These are phyloP conservation scores for Alternaria brassicae DNA, from an alignment of 2,329 filamentous ascomycete species.

Conservation along the genomic window DNA sequence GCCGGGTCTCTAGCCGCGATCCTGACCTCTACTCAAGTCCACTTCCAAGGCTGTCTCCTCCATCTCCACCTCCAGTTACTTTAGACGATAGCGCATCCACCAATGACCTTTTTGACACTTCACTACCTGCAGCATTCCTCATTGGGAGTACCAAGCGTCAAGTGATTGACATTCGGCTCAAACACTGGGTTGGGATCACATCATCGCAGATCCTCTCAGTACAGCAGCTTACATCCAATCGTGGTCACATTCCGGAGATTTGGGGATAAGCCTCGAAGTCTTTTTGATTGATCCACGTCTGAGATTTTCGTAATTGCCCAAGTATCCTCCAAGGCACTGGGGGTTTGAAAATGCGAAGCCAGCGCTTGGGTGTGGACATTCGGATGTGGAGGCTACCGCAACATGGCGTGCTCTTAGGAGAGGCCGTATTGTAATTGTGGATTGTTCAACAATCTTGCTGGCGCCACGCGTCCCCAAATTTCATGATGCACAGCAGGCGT, in stretches of 20 bases:
- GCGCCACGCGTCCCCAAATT: not conserved
- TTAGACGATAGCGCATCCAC: not conserved
- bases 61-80: not conserved
- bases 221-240: not conserved
- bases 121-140: not conserved
- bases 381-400: not conserved
- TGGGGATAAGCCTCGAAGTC: not conserved
- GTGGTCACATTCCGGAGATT: not conserved
- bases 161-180: not conserved
- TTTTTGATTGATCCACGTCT: not conserved
- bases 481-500: not conserved
- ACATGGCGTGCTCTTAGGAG: not conserved
- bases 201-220: not conserved
- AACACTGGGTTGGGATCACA: not conserved
- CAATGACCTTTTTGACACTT: constrained; percentile 3
- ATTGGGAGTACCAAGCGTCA: not conserved
- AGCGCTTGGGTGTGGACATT: not conserved
- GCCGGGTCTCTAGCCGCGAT: constrained; percentile 4
- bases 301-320: not conserved
- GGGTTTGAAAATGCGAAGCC: not conserved
- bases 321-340: not conserved
- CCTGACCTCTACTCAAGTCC: not conserved
- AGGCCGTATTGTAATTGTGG: not conserved
- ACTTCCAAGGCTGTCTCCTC: not conserved
- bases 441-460: not conserved